Percentiles rank a stretch among this genome's conserved stretches.
Conservation (phyloP, 1,284 basidiomycete species). For the Rugosomyces carneus region DNA sequence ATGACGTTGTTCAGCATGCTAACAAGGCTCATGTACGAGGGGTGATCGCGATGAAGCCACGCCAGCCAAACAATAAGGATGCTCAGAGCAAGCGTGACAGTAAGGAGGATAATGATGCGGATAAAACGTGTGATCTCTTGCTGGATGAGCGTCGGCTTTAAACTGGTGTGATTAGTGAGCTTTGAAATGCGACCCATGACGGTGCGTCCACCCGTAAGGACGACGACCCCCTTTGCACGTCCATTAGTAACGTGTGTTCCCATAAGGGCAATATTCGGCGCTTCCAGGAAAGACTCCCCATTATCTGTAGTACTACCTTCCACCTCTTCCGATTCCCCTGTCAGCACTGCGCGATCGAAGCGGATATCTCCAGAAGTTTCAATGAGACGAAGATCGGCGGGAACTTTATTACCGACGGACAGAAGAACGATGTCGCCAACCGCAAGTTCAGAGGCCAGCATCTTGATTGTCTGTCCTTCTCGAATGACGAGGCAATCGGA, state of each 20-base stretch:
- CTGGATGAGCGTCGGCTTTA: slow-evolving; percentile 43
- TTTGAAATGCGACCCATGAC: slow-evolving; percentile 59
- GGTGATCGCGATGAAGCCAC: slow-evolving; percentile 35
- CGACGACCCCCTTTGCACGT: slow-evolving; percentile 50
- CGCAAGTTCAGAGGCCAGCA: slow-evolving; percentile 74
- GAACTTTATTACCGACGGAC: slow-evolving; percentile 71
- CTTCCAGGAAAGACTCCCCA: slow-evolving; percentile 53
- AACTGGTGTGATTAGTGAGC: slow-evolving; percentile 44
- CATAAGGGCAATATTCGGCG: slow-evolving; percentile 55
- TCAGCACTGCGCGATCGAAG: slow-evolving; percentile 61
- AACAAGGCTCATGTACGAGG: slow-evolving; percentile 33
- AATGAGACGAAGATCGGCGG: slow-evolving; percentile 76
- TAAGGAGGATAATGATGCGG: slow-evolving; percentile 38
- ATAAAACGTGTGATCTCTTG: slow-evolving; percentile 45
- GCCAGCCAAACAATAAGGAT: slow-evolving; percentile 40
- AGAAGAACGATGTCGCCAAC: slow-evolving; percentile 81
- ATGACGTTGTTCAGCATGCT: slow-evolving; percentile 40
- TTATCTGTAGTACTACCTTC: slow-evolving; percentile 43
- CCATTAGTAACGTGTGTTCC: slow-evolving; percentile 52
- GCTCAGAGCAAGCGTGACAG: slow-evolving; percentile 33
- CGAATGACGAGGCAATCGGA: slow-evolving; percentile 37
- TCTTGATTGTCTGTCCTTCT: slow-evolving; percentile 54
- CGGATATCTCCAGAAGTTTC: slow-evolving; percentile 45
- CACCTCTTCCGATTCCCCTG: slow-evolving; percentile 50
- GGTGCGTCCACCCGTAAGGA: slow-evolving; percentile 54